Conservation (phyloP, 305 asterid species). For the Fraxinus dipetala region DNA sequence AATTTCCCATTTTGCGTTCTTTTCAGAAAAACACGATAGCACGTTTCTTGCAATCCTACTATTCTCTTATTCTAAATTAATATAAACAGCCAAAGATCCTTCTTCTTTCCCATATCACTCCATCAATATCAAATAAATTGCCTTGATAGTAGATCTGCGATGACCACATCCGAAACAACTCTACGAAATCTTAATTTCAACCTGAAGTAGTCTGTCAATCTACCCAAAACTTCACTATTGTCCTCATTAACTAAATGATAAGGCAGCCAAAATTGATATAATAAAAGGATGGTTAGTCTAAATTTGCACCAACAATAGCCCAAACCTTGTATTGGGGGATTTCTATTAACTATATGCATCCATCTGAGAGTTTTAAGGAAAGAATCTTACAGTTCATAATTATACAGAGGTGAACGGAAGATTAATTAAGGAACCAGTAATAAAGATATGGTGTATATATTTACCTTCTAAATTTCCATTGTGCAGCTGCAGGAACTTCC, state of each 20-base stretch:
- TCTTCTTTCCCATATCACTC: neutral
- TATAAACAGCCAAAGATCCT: neutral
- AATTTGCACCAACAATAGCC: neutral
- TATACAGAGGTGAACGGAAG: neutral
- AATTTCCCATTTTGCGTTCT: neutral
- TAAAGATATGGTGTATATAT: conserved; percentile 18
- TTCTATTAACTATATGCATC: neutral
- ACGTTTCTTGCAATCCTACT: neutral
- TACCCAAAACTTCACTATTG: neutral
- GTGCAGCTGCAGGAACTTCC: conserved; percentile 96
- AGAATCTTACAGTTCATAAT: neutral
- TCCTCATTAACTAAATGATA: neutral
- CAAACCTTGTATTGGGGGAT: neutral
- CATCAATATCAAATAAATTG: neutral
- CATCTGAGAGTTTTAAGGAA: conserved; percentile 3
- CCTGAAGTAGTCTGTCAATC: neutral
- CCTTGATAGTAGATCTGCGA: neutral
- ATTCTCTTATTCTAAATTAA: neutral
- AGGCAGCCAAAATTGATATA: neutral
- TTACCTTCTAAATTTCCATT: conserved; percentile 87
- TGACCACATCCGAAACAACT: neutral
- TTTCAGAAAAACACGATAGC: neutral
- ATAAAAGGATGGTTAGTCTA: neutral
- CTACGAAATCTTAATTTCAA: neutral
- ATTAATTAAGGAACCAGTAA: neutral